These are phyloP conservation scores for Fusarium haematococcum DNA, from an alignment of 2,329 filamentous ascomycete genomes.

Conservation along the genomic window DNA sequence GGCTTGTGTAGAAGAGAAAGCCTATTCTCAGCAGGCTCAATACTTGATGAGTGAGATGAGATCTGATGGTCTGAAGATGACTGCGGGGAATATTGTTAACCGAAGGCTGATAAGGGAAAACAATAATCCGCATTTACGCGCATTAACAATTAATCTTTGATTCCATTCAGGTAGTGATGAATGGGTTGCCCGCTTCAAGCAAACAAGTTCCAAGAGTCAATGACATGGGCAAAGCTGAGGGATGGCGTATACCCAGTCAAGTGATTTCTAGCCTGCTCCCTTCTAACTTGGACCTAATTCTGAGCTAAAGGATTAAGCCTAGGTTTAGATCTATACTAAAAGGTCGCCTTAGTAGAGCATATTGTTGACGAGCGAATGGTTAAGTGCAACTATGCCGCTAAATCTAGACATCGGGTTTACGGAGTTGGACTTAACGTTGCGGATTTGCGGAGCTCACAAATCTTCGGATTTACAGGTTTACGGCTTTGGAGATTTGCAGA, in stretches of 20 bases:
- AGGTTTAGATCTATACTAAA: background rate
- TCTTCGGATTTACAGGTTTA: background rate
- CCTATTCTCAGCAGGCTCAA: background rate
- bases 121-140: background rate
- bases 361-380: no score
- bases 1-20: background rate
- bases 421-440: background rate
- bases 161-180: background rate
- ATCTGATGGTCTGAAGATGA: background rate
- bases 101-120: background rate
- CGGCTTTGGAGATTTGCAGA: background rate
- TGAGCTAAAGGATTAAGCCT: background rate
- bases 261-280: no score
- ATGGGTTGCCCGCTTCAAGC: no score
- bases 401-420: background rate
- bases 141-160: background rate
- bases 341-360: background rate
- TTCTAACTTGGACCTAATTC: no score
- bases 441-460: background rate
- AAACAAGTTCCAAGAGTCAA: background rate
- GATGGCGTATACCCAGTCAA: no score
- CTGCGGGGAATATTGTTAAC: background rate
- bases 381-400: background rate
- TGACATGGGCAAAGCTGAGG: no score
- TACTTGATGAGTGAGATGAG: background rate